phyloP scores from a whole-genome alignment of 352 stramenopile species.

The Phytophthora ramorum region DNA sequence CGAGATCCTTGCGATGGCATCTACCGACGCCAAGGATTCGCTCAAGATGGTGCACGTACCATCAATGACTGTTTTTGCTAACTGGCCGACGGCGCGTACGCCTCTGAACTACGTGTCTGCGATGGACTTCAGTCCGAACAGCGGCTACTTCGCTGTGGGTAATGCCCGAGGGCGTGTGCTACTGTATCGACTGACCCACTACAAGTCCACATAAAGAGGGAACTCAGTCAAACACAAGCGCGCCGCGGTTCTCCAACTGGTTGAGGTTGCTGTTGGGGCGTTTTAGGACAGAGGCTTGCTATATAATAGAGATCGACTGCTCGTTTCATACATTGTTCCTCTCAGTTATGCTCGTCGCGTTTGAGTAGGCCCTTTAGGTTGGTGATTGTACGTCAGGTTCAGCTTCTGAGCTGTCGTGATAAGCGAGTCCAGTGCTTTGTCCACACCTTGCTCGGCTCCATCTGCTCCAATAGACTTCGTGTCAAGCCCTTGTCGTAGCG shows the following conservation, averaged over 20 bases:
- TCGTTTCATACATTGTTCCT: constrained; percentile 25
- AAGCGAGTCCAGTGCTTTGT: constrained; percentile 64
- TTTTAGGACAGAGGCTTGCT: constrained; percentile 39
- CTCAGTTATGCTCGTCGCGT: constrained; percentile 9
- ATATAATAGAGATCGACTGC: constrained; percentile 51
- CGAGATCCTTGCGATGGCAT: constrained; percentile 96
- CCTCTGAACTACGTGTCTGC: constrained; percentile 97
- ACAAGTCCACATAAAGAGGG: constrained; percentile 78
- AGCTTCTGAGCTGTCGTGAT: constrained; percentile 72
- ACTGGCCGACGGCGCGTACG: constrained; percentile 97
- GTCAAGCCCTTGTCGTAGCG: neutral
- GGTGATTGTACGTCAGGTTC: constrained; percentile 49
- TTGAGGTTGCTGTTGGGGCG: constrained; percentile 18
- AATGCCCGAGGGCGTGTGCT: constrained; percentile 98
- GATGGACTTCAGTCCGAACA: constrained; percentile 96
- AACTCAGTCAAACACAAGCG: constrained; percentile 26
- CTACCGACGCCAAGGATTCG: constrained; percentile 91
- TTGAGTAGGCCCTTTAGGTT: constrained; percentile 13
- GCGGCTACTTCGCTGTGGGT: constrained; percentile 94
- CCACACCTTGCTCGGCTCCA: constrained; percentile 48
- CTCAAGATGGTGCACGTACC: constrained; percentile 97
- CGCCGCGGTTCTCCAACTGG: constrained; percentile 17
- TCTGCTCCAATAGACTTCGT: constrained; percentile 11
- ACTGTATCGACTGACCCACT: constrained; percentile 97
- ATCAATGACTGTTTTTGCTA: constrained; percentile 95